Conservation (phyloP, 805 yeast genomes). For the Scheffersomyces coipomensis region DNA sequence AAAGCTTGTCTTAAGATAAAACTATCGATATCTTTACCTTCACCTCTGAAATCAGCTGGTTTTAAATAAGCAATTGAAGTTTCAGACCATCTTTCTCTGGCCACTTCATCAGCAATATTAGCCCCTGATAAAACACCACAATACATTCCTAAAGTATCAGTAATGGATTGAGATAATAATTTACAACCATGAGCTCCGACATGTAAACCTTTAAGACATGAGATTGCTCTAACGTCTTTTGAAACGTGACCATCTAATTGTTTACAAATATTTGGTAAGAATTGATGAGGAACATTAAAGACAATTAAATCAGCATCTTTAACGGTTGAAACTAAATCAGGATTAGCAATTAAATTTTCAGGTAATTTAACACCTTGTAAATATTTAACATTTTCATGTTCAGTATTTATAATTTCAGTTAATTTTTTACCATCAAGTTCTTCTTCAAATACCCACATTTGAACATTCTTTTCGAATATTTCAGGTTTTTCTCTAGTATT, state of each 20-base stretch:
- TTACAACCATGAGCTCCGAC: slow-evolving; percentile 84
- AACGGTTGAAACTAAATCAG: slow-evolving; percentile 75
- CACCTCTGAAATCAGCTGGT: slow-evolving; percentile 68
- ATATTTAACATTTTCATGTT: slow-evolving; percentile 93
- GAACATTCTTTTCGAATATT: slow-evolving; percentile 69
- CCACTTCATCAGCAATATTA: slow-evolving; percentile 95
- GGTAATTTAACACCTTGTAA: slow-evolving; percentile 89
- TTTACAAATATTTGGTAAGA: slow-evolving; percentile 70
- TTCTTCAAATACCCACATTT: slow-evolving; percentile 98
- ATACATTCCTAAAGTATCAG: slow-evolving; percentile 76
- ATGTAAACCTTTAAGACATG: slow-evolving; percentile 94
- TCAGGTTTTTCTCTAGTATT: slow-evolving; percentile 71
- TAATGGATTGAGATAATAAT: slow-evolving; percentile 74
- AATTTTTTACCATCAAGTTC: slow-evolving; percentile 70
- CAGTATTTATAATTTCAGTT: slow-evolving; percentile 85
- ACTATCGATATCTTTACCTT: slow-evolving; percentile 72
- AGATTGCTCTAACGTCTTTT: slow-evolving; percentile 78
- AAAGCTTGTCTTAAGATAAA: slow-evolving; percentile 72
- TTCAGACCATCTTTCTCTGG: slow-evolving; percentile 93
- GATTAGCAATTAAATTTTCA: slow-evolving; percentile 81
- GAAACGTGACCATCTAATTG: slow-evolving; percentile 76
- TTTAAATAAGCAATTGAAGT: slow-evolving; percentile 90
- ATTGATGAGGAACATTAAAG: slow-evolving; percentile 97
- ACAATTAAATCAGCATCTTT: slow-evolving; percentile 81
- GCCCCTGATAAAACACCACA: slow-evolving; percentile 99